phyloP scores from a whole-genome alignment of 495 filamentous ascomycete genomes.

The Diplogelasinospora grovesii region DNA sequence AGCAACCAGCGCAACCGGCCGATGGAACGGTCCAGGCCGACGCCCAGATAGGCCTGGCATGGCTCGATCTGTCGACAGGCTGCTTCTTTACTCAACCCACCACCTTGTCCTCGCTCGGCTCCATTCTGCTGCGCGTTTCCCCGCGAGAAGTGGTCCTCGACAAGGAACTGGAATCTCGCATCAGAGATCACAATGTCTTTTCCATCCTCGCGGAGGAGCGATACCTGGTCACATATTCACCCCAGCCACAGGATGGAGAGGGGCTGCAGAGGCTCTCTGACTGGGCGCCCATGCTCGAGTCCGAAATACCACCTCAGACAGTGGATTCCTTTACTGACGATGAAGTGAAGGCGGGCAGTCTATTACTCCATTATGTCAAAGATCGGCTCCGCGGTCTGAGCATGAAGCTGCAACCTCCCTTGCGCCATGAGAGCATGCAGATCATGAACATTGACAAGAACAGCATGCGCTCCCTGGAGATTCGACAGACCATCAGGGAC shows the following conservation, averaged over 20 bases:
- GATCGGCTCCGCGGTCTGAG: conserved; percentile 68
- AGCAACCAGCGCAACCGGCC: too few species aligned
- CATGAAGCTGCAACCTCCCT: conserved; percentile 79
- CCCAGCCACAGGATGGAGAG: conserved; percentile 34
- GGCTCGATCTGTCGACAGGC: conserved; percentile 92
- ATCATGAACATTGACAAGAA: conserved; percentile 89
- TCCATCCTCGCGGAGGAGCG: conserved; percentile 48
- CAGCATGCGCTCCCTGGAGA: conserved; percentile 82
- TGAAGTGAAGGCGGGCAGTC: conserved; percentile 62
- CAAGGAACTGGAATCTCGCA: conserved; percentile 45
- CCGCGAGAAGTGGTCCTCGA: conserved; percentile 82
- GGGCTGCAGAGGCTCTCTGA: conserved; percentile 51
- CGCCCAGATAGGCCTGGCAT: conserved; percentile 69
- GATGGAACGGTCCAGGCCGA: conserved; percentile 7
- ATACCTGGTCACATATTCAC: conserved; percentile 51
- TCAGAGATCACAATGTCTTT: conserved; percentile 35
- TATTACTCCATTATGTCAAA: conserved; percentile 76
- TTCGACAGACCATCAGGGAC: conserved; percentile 76
- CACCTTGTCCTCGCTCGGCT: conserved; percentile 62
- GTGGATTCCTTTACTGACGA: conserved; percentile 35
- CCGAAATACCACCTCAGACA: conserved; percentile 43
- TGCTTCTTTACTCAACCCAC: conserved; percentile 86
- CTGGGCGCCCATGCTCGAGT: conserved; percentile 74
- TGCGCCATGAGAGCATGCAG: conserved; percentile 61
- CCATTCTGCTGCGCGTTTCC: conserved; percentile 71